Evolutionary conservation across 345 rosid species (phyloP).

Genomic region (Brassica incana): DNA sequence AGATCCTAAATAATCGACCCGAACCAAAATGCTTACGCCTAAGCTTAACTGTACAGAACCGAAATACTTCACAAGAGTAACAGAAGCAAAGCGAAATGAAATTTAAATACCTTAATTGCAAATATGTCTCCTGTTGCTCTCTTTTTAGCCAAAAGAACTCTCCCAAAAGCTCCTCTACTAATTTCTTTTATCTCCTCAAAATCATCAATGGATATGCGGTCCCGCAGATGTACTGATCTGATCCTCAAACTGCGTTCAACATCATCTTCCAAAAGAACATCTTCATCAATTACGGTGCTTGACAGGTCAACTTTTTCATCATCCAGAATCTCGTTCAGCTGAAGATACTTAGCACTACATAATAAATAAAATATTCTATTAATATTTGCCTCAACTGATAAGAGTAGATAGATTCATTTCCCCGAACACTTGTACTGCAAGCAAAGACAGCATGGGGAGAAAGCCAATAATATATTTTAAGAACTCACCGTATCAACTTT

Average conservation of each 20-base stretch:
- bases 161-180: constrained; percentile 93
- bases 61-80: constrained; percentile 10
- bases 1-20: not conserved
- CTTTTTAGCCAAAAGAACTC: constrained; percentile 84
- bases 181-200: constrained; percentile 77
- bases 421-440: constrained; percentile 11
- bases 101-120: constrained; percentile 71
- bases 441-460: not conserved
- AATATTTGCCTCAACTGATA: constrained; percentile 1
- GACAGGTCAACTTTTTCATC: constrained; percentile 73
- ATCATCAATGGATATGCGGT: constrained; percentile 84
- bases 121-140: constrained; percentile 92
- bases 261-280: constrained; percentile 78
- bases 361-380: constrained; percentile 1
- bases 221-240: constrained; percentile 72
- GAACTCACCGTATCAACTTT: constrained; percentile 71
- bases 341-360: constrained; percentile 86
- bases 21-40: not conserved
- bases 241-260: constrained; percentile 77
- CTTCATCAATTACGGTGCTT: constrained; percentile 81
- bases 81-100: not conserved
- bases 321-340: constrained; percentile 70
- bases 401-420: constrained; percentile 5
- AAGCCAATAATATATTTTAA: not conserved
- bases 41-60: not conserved